A percentile compares a stretch with the other conserved stretches of the same genome.
These are phyloP conservation scores for Entamoeba moshkovskii DNA, from an alignment of 208 protist genomes.

Conservation along the genomic window DNA sequence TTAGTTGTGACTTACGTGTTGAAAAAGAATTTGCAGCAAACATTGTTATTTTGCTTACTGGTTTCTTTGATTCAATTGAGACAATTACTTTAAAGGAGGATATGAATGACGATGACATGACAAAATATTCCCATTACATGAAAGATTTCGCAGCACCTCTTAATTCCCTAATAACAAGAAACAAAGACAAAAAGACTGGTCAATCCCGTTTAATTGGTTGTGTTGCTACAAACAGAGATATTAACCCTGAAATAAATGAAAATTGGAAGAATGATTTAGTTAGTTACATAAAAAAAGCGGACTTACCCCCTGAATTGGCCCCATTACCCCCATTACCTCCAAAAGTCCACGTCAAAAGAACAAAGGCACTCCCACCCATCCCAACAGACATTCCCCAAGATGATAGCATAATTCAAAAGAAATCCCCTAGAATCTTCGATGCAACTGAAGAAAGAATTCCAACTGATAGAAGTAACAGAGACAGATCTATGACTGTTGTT, in stretches of 20 bases:
- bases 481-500: background rate
- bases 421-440: background rate
- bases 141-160: background rate
- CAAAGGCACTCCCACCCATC: background rate
- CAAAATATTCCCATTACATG: background rate
- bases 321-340: background rate
- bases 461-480: background rate
- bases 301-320: background rate
- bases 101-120: background rate
- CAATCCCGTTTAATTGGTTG: background rate
- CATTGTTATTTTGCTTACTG: background rate
- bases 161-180: background rate
- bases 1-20: background rate
- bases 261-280: background rate
- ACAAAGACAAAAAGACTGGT: background rate
- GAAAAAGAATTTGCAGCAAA: background rate
- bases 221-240: background rate
- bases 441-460: background rate
- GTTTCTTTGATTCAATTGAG: background rate
- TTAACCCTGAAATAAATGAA: background rate
- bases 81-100: background rate
- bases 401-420: background rate
- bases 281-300: background rate
- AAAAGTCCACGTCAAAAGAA: background rate
- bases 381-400: background rate